phyloP scores from a whole-genome alignment of 352 stramenopile genomes.

The Pythium biforme region DNA sequence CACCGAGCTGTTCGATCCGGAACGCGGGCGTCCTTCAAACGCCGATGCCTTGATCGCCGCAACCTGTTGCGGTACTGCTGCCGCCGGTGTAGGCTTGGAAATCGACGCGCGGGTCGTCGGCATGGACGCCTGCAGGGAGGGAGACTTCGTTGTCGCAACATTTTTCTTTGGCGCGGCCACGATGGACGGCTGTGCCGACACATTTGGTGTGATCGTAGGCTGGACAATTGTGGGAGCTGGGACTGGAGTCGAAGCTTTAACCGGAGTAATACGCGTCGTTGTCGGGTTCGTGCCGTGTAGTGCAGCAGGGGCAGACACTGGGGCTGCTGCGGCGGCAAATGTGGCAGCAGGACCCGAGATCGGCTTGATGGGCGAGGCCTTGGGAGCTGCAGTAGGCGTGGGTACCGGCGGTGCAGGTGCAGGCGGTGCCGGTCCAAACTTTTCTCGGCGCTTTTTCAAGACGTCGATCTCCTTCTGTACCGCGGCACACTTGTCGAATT shows the following conservation, averaged over 20 bases:
- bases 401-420: constrained; percentile 13
- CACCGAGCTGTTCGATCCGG: constrained; percentile 69
- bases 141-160: constrained; percentile 15
- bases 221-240: not conserved
- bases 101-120: constrained; percentile 20
- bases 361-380: constrained; percentile 11
- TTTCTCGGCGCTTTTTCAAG: constrained; percentile 66
- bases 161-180: constrained; percentile 18
- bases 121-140: constrained; percentile 1
- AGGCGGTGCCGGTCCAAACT: constrained; percentile 40
- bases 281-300: constrained; percentile 16
- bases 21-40: constrained; percentile 46
- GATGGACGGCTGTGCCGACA: constrained; percentile 15
- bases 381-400: constrained; percentile 5
- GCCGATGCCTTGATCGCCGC: constrained; percentile 17
- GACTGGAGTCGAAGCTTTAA: constrained; percentile 2
- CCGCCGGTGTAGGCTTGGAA: constrained; percentile 10
- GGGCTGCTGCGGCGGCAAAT: constrained; percentile 16
- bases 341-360: constrained; percentile 10
- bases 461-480: constrained; percentile 84
- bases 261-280: constrained; percentile 8
- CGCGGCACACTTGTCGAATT: constrained; percentile 86
- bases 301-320: constrained; percentile 23
- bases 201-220: constrained; percentile 8
- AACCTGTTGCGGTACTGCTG: constrained; percentile 6